Evolutionary conservation across 202 grass and related monocot species (phyloP).

Genomic region (Hordeum pubiflorum): DNA sequence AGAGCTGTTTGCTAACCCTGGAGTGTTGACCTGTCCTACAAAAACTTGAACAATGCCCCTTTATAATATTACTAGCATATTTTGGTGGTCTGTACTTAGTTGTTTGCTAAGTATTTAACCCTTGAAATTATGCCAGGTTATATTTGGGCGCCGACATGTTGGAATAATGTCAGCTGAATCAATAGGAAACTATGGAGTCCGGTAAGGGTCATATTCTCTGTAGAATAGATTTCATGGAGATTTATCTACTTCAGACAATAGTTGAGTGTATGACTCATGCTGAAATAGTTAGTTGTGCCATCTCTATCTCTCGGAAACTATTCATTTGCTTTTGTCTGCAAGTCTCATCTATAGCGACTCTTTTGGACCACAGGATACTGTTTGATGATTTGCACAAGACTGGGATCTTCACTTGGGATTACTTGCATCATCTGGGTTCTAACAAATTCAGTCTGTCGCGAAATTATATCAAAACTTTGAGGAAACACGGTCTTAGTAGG

Average conservation of each 20-base stretch:
- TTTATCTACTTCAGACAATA: neutral
- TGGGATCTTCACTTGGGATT: slow-evolving; percentile 97
- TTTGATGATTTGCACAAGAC: slow-evolving; percentile 98
- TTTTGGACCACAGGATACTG: slow-evolving; percentile 50
- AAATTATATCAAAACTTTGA: slow-evolving; percentile 76
- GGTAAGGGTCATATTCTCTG: slow-evolving; percentile 35
- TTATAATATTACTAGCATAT: neutral
- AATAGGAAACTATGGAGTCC: slow-evolving; percentile 84
- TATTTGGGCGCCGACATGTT: slow-evolving; percentile 66
- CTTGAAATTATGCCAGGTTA: slow-evolving; percentile 46
- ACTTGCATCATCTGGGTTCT: slow-evolving; percentile 74
- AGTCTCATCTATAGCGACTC: neutral
- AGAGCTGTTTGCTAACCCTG: neutral
- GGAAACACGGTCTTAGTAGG: slow-evolving; percentile 60
- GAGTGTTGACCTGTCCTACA: neutral
- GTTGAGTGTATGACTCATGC: neutral
- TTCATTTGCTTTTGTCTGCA: neutral
- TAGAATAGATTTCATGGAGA: neutral
- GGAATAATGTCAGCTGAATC: slow-evolving; percentile 96
- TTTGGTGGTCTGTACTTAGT: neutral
- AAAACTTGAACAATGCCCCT: neutral
- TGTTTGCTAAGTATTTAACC: neutral
- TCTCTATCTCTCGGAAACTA: neutral
- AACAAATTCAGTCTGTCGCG: slow-evolving; percentile 74
- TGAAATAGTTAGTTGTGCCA: neutral